Percentiles rank a stretch among this genome's conserved stretches.
These are phyloP conservation scores for Suhomyces emberorum DNA, from an alignment of 805 yeast species.

Conservation along the genomic window DNA sequence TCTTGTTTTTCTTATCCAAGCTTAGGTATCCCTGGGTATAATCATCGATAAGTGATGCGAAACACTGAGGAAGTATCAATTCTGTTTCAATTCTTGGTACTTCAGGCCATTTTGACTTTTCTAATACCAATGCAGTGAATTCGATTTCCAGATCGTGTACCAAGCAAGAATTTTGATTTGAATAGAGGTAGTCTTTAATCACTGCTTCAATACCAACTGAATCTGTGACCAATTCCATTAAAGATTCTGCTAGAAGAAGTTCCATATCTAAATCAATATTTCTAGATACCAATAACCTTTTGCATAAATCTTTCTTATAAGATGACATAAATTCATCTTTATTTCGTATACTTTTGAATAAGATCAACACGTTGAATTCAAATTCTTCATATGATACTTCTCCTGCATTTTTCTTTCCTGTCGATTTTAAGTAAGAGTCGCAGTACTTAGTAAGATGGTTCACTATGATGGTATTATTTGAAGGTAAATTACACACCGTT, in stretches of 20 bases:
- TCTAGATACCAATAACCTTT: conserved; percentile 29
- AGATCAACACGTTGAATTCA: conserved; percentile 16
- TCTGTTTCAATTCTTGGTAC: conserved; percentile 23
- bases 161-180: conserved; percentile 15
- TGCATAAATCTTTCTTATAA: conserved; percentile 36
- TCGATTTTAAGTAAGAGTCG: conserved; percentile 25
- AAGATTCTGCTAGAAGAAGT: conserved; percentile 15
- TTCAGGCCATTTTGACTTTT: conserved; percentile 40
- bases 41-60: conserved; percentile 16
- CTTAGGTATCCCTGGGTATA: conserved; percentile 20
- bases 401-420: conserved; percentile 7
- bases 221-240: conserved; percentile 30
- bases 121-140: conserved; percentile 32
- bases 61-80: conserved; percentile 22
- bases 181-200: conserved; percentile 30
- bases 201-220: conserved; percentile 25
- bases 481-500: conserved; percentile 13
- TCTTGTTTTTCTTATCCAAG: conserved; percentile 19
- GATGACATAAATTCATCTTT: conserved; percentile 29
- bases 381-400: conserved; percentile 15
- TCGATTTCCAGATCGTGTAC: conserved; percentile 10
- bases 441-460: conserved; percentile 28
- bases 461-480: conserved; percentile 15
- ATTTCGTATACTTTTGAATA: conserved; percentile 33
- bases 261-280: conserved; percentile 19